phyloP scores from a whole-genome alignment of 2,329 filamentous ascomycete species.

The Diaporthe citriasiana region DNA sequence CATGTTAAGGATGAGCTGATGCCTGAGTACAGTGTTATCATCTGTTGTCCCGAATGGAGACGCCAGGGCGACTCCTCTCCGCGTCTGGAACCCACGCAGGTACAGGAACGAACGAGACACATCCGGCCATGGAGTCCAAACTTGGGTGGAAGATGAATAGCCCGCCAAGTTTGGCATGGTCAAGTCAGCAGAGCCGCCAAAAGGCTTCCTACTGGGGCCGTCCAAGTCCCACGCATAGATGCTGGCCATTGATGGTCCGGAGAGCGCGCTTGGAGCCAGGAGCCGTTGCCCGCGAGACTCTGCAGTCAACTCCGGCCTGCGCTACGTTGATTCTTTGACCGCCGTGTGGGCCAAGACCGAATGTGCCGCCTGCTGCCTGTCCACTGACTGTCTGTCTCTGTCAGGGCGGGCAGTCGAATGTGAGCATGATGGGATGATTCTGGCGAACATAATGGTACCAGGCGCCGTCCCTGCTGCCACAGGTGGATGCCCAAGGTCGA shows the following conservation, averaged over 20 bases:
- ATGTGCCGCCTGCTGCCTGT: background rate
- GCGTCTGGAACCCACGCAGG: conserved; percentile 17
- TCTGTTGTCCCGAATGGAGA: conserved; percentile 26
- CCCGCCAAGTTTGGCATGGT: conserved; percentile 4
- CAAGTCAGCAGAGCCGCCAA: conserved; percentile 21
- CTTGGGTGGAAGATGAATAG: background rate
- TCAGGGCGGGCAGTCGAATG: background rate
- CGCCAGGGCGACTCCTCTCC: conserved; percentile 26
- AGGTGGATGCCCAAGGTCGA: background rate
- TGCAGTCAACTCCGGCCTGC: background rate
- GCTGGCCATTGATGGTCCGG: background rate
- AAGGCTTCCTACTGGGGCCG: background rate
- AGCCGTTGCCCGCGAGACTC: background rate
- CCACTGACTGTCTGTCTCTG: background rate
- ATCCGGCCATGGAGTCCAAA: background rate
- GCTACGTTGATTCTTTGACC: conserved; percentile 10
- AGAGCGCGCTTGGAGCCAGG: conserved; percentile 2
- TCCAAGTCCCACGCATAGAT: background rate
- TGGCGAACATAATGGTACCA: conserved; percentile 7
- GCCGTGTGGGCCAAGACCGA: conserved; percentile 8
- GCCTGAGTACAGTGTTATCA: conserved; percentile 31
- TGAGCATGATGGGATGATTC: conserved; percentile 21
- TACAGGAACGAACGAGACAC: conserved; percentile 17
- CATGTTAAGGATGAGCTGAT: conserved; percentile 33
- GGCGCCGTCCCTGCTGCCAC: background rate